Conservation (phyloP, 2,329 filamentous ascomycete species). For the Cadophora luteo-olivacea region DNA sequence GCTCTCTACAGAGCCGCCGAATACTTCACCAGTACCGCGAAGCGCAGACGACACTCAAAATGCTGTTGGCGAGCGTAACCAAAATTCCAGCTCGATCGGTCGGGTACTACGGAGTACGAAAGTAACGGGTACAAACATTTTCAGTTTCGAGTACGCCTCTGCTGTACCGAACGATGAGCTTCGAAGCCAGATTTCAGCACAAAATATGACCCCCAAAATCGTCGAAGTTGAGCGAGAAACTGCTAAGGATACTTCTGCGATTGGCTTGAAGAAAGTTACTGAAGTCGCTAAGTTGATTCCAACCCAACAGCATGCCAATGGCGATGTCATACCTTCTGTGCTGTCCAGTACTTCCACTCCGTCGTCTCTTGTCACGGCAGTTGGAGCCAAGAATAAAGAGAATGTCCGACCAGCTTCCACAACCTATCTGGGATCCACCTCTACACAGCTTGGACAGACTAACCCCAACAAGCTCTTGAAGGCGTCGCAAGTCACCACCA, state of each 20-base stretch:
- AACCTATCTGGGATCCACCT: not conserved
- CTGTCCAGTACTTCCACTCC: not conserved
- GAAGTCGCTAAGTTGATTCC: not conserved
- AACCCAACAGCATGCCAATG: not conserved
- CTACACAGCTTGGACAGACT: not conserved
- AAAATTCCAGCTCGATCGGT: not conserved
- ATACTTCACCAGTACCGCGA: not conserved
- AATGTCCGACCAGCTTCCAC: not conserved
- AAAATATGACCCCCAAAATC: not conserved
- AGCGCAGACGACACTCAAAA: not conserved
- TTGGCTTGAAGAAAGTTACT: not conserved
- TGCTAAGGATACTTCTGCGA: not conserved
- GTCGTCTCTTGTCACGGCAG: not conserved
- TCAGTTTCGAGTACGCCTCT: not conserved
- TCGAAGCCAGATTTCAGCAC: not conserved
- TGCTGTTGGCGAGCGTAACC: not conserved
- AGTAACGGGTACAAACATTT: not conserved
- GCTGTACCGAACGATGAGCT: not conserved
- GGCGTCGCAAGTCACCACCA: not conserved
- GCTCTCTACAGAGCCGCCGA: not conserved
- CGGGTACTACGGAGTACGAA: constrained; percentile 5
- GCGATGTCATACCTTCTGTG: too few species aligned
- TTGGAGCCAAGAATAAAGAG: not conserved
- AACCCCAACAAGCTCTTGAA: not conserved
- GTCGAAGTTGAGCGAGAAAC: not conserved